Evolutionary conservation across 2,329 filamentous ascomycete genomes (phyloP), one percentile per base, ranked within the genome.

Genomic region (Aquanectria penicillioides): DNA sequence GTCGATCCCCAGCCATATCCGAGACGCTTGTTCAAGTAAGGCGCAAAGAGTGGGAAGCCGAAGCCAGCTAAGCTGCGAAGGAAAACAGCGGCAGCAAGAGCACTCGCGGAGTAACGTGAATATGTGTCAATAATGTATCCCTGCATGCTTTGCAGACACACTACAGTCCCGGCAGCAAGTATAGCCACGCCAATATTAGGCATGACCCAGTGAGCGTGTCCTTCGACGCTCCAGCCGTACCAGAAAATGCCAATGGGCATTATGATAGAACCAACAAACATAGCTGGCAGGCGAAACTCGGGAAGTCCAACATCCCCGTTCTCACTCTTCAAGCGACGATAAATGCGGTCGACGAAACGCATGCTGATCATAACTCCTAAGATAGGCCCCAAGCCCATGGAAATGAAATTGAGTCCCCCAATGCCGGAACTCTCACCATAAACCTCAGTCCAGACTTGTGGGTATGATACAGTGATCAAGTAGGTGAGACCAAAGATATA

Each of bases 121-220:
- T 90, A 91, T 1, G 83, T 85, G 71, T 91, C 88, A 5, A 87
- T 87, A 5, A 90, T 76, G 65, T 89, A 90, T 65, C 89, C 90
- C 74, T 90, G 89, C 2, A 88, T 86, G 3, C 87, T 84, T 4
- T 90, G 78, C 66, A 88, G 88, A 50, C 90, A 86, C 15, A 81
- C 83, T 72, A 88, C 88, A 58, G 90, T 89, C 53, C 88, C 82
- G 69, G 89, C 85, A 0, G 85, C 88, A 0, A 86, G 85, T 54
- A 84, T 83, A 0, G 78, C 82, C 7, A 90, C 38, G 12, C 85
- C 85, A 36, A 87, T 78, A 57, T 87, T 85, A 1, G 85, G 84
- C n/a, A 85, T 77, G 40, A 87, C 83, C 83, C 84, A 88, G 65
- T 85, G 82, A 2, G 77, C 73, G 9, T 80, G 70, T 40, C 78